A percentile compares a stretch with the other conserved stretches of the same genome.
Evolutionary conservation across 345 rosid genomes (phyloP).

Genomic region (Trapa bicornis): DNA sequence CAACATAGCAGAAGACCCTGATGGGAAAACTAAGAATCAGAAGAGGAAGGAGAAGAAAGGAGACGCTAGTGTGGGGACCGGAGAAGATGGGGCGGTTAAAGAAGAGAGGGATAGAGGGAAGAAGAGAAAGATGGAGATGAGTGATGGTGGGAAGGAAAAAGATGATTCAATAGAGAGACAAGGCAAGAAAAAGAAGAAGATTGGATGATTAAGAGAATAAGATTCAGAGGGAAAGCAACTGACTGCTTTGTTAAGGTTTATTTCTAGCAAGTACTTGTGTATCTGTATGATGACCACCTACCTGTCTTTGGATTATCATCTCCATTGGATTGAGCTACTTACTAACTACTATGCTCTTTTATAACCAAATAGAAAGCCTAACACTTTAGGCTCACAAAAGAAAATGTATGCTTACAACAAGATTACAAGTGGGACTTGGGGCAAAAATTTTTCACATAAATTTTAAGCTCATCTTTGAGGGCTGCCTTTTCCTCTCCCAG

Average conservation of each 20-base stretch:
- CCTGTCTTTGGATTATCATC: no score
- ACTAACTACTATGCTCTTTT: no score
- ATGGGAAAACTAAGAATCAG: not conserved
- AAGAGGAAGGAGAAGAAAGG: constrained; percentile 5
- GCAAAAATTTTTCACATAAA: no score
- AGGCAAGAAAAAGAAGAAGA: constrained; percentile 9
- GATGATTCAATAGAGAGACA: constrained; percentile 3
- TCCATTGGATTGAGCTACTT: no score
- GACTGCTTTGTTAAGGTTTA: not conserved
- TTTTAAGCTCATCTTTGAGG: no score
- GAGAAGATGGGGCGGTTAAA: not conserved
- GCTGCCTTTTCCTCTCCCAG: no score
- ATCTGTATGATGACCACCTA: not conserved
- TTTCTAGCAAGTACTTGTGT: not conserved
- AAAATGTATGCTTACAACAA: no score
- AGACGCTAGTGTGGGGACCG: no score
- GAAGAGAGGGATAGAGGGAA: constrained; percentile 2
- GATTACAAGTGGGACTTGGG: no score
- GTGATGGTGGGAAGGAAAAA: not conserved
- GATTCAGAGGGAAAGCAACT: not conserved
- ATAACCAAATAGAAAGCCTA: no score
- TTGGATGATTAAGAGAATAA: not conserved
- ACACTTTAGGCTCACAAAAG: no score
- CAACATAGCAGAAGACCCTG: not conserved
- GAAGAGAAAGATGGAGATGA: constrained; percentile 6